These are phyloP conservation scores for Colletotrichum abscissum DNA, from an alignment of 2,329 filamentous ascomycete genomes.

Conservation along the genomic window DNA sequence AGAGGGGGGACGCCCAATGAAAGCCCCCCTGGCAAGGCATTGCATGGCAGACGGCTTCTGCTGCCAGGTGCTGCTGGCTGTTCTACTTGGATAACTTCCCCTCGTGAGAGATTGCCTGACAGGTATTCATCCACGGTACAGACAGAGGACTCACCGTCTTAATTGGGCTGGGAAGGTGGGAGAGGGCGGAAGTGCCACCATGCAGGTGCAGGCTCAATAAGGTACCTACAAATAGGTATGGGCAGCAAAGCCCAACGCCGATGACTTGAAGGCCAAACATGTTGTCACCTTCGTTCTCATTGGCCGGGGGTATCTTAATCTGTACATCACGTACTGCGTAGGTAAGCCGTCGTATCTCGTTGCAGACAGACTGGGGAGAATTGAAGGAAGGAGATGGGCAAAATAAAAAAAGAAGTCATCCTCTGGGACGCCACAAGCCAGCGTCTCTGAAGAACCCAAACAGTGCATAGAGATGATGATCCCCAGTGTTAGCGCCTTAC, in stretches of 20 bases:
- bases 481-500: constrained; percentile 24
- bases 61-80: background rate
- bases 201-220: background rate
- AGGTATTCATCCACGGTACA: background rate
- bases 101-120: constrained; percentile 13
- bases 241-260: background rate
- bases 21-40: constrained; percentile 17
- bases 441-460: constrained; percentile 35
- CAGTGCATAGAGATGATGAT: constrained; percentile 30
- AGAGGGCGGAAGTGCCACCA: background rate
- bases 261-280: background rate
- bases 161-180: background rate
- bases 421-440: constrained; percentile 24
- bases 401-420: background rate
- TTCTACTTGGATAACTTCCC: background rate
- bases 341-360: background rate
- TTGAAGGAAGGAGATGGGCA: background rate
- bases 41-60: constrained; percentile 9
- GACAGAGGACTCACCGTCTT: background rate
- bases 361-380: background rate
- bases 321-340: too few species aligned
- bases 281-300: background rate
- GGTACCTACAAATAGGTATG: background rate
- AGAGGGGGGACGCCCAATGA: constrained; percentile 5
- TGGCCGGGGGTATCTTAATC: background rate